Conservation (phyloP, 2,329 filamentous ascomycete species). For the Epichloe hybrida region DNA sequence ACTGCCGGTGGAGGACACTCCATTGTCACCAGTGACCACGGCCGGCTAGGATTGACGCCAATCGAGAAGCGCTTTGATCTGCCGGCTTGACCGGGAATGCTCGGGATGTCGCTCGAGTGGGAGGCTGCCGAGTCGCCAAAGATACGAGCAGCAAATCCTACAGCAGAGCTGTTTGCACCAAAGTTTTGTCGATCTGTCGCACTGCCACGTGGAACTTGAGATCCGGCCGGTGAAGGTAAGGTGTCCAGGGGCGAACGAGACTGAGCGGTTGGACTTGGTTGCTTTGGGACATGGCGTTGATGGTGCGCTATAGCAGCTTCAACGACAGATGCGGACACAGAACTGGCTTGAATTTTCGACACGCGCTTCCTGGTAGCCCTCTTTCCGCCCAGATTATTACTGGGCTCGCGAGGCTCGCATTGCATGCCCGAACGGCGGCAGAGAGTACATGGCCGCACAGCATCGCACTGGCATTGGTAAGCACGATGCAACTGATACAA, state of each 20-base stretch:
- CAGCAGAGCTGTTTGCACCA: slow-evolving; percentile 3
- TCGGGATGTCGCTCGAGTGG: not conserved
- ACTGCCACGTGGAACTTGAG: not conserved
- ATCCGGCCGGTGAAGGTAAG: not conserved
- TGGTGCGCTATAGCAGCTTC: not conserved
- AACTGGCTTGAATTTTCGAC: not conserved
- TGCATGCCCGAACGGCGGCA: slow-evolving; percentile 1
- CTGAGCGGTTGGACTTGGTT: not conserved
- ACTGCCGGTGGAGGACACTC: not conserved
- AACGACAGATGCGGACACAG: not conserved
- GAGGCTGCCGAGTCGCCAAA: slow-evolving; percentile 1
- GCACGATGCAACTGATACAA: not conserved
- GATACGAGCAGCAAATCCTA: slow-evolving; percentile 1
- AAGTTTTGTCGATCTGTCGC: not conserved
- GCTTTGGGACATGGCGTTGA: not conserved
- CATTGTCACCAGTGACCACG: slow-evolving; percentile 4
- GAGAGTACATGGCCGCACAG: slow-evolving; percentile 1
- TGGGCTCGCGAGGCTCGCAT: slow-evolving; percentile 1
- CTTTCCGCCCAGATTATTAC: not conserved
- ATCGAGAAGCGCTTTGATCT: not conserved
- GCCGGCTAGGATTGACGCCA: not conserved
- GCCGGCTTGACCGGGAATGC: slow-evolving; percentile 2
- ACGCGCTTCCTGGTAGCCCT: not conserved
- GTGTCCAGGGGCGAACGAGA: not conserved
- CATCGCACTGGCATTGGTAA: slow-evolving; percentile 1